Base-by-base conservation (phyloP, 805 yeast genomes). In the Teunomyces aglyptinius region DNA sequence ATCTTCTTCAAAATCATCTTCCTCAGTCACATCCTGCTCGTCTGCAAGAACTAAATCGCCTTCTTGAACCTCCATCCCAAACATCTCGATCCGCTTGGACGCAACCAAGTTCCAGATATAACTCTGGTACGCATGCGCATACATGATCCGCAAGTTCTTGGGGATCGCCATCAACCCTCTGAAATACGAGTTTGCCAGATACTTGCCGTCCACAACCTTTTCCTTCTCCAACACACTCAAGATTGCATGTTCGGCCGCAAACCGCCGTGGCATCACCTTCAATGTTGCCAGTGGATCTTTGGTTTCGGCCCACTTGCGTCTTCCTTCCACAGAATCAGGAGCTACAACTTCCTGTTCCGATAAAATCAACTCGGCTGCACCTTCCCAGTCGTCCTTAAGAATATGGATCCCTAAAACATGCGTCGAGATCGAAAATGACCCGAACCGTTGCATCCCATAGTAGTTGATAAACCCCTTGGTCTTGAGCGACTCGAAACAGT, bases 361-460 rank as follows among this genome's bases (percentile, higher is more conserved):
- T 43, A 94, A 71, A 47, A 94, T 77, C 48, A 91, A 68, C 45
- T 88, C 86, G 5, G 77, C 92, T 1, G 95, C 97, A 11, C 72
- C 76, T 55, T 85, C 78, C 90, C 96, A 94, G 47, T 90, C 82
- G 29, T 80, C 81, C 41, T 80, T 74, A 42, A 94, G 68, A 22
- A 92, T 73, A 50, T 76, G 76, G 50, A 80, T 80, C 41, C 99
- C 99, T 45, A 91, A 75, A 26, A 76, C 78, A 65, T 94, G 97
- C 0, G 99, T 91, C 2, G 98, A 89, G 24, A 90, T 76, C 10
- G 97, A 87, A 60, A 89, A 92, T 0, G 99, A 91, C 24, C 99
- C 99, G 64, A 94, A 94, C 60, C 99, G 75, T 71, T 94, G 99
- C 91, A 94, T 85, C n/a, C 99, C 99, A 63, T 79, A 94, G 61